phyloP scores from a whole-genome alignment of 2,329 filamentous ascomycete genomes.

The Berkeleyomyces rouxiae region DNA sequence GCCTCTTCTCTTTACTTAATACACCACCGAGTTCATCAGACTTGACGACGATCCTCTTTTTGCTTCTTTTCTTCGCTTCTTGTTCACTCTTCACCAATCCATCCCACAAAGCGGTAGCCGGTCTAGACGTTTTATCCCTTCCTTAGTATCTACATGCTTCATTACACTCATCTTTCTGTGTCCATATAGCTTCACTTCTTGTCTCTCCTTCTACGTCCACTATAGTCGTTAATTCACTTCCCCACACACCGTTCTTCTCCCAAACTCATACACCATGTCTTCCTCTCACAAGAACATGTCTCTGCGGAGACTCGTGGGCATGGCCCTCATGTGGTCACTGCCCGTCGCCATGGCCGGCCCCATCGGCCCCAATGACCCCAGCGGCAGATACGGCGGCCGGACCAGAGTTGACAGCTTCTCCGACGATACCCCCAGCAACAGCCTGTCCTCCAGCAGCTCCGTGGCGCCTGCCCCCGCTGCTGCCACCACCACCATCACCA shows the following conservation, averaged over 20 bases:
- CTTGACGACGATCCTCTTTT: neutral
- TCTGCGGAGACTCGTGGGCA: constrained; percentile 12
- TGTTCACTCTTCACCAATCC: constrained; percentile 6
- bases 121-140: constrained; percentile 3
- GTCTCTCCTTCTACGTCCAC: constrained; percentile 1
- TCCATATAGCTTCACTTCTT: neutral
- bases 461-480: constrained; percentile 31
- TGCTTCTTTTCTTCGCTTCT: neutral
- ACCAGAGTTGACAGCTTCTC: neutral
- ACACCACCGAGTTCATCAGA: neutral
- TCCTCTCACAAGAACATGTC: constrained; percentile 7
- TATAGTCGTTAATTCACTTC: neutral
- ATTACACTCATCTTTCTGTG: neutral
- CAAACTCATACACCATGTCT: constrained; percentile 15
- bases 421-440: too few species aligned
- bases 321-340: constrained; percentile 16
- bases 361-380: constrained; percentile 19
- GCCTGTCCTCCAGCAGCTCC: neutral
- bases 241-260: neutral
- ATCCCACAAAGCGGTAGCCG: constrained; percentile 3
- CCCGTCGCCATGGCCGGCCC: constrained; percentile 17
- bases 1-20: neutral
- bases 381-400: constrained; percentile 20
- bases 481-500: constrained; percentile 20
- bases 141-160: neutral